Evolutionary conservation across 768 basidiomycete species (phyloP).

Genomic region (Calocybe cyanea): DNA sequence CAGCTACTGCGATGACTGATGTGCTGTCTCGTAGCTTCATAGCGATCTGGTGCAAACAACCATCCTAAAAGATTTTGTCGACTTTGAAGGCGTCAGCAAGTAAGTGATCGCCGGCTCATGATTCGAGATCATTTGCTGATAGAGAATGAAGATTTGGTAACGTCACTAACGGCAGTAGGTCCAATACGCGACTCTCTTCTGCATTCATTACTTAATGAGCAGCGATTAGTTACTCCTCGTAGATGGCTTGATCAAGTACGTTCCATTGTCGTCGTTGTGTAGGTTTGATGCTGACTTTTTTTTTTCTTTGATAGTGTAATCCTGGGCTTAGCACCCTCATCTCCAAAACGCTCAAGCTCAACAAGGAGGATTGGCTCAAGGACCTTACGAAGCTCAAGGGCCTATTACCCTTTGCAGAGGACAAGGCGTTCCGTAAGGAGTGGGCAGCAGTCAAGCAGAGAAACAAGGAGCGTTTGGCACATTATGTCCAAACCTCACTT

Average conservation of each 20-base stretch:
- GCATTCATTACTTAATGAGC: neutral
- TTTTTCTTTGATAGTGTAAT: slow-evolving; percentile 61
- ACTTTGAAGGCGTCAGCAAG: slow-evolving; percentile 86
- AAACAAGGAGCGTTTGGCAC: slow-evolving; percentile 88
- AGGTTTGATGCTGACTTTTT: neutral
- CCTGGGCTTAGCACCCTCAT: slow-evolving; percentile 83
- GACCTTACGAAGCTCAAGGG: slow-evolving; percentile 75
- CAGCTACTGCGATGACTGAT: neutral
- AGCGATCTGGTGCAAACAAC: slow-evolving; percentile 82
- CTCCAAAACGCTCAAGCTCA: slow-evolving; percentile 71
- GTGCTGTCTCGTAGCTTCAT: slow-evolving; percentile 54
- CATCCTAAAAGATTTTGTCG: slow-evolving; percentile 89
- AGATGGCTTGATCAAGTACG: slow-evolving; percentile 82
- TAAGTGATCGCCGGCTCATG: slow-evolving; percentile 27
- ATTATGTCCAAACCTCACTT: slow-evolving; percentile 66
- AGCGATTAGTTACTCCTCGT: slow-evolving; percentile 72
- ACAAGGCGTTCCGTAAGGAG: slow-evolving; percentile 69
- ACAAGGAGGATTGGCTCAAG: slow-evolving; percentile 81
- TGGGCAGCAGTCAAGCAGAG: slow-evolving; percentile 85
- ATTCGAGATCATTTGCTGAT: neutral
- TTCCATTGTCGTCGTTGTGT: neutral
- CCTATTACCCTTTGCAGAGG: slow-evolving; percentile 68
- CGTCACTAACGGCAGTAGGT: slow-evolving; percentile 89
- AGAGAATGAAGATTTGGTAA: slow-evolving; percentile 58
- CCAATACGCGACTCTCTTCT: neutral